Evolutionary conservation across 2,329 filamentous ascomycete species (phyloP), one percentile per base, ranked within the genome.

Genomic region (Pezicula neosporulosa): DNA sequence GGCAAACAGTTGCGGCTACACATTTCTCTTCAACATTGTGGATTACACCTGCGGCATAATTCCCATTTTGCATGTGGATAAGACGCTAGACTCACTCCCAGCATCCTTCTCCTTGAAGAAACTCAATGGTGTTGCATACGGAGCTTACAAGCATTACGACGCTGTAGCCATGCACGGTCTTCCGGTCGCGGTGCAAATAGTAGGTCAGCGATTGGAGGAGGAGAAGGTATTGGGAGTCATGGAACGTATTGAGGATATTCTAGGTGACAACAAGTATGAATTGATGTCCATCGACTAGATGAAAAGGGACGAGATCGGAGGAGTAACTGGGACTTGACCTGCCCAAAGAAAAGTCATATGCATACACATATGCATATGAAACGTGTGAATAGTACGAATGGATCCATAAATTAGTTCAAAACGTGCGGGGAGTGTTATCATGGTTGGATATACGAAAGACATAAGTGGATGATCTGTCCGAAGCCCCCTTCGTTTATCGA

Each of bases 1-100:
- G 30, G 9, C 6, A 33, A 33, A 10, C 30, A 90, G 86, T 59
- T 97, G 92, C 63, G 91, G 90, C 1, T 97, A 97, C 65, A 97
- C 92, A 0, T 96, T 97, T 66, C 71, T 96, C 50, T 97, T 94
- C 74, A 97, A 97, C 62, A 59, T 97, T 63, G 86, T 89, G 72
- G 93, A 97, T 66, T 97, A 97, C 70, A 82, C 88, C 1, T 81
- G 82, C 12, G 92, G 92, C 36, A 83, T 96, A 35, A 64, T 97
- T 19, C 92, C 93, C 0, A 85, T 97, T 1, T 93, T 89, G 0
- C 88, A 91, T 54, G 92, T 97, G 1, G 87, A 96, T 63, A 78
- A 79, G 58, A 63, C 68, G 1, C 74, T 83, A 39, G 89, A 94
- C 63, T 77, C 82, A 56, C 76, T 92, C 0, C 82, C 90, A 0